Conservation (phyloP, 2,329 filamentous ascomycete genomes). For the Ophiostoma montium region DNA sequence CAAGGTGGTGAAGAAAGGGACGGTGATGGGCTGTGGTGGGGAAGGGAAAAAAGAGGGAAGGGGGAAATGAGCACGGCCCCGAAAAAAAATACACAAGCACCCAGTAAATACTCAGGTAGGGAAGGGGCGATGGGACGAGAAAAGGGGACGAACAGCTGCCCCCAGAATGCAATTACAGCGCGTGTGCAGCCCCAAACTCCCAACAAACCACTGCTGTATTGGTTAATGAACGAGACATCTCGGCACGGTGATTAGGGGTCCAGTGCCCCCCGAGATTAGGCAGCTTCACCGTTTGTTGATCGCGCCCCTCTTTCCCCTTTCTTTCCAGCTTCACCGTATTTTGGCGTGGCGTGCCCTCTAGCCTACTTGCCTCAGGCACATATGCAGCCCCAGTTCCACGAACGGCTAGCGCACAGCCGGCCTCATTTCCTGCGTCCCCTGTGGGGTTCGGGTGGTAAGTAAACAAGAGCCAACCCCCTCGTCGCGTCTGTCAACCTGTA, state of each 20-base stretch:
- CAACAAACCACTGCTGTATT: not conserved
- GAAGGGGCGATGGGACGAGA: not conserved
- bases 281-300: conserved; percentile 3
- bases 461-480: not conserved
- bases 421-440: conserved; percentile 5
- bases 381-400: conserved; percentile 1
- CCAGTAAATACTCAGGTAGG: not conserved
- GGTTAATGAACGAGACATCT: too few species aligned
- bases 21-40: conserved; percentile 5
- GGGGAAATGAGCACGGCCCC: conserved; percentile 9
- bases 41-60: conserved; percentile 8
- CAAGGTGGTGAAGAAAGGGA: not conserved
- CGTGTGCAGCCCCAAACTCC: not conserved
- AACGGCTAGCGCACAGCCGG: conserved; percentile 9
- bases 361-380: conserved; percentile 10
- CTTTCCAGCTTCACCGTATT: not conserved
- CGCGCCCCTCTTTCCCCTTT: conserved; percentile 1
- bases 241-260: not conserved
- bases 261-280: not conserved
- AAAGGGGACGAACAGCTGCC: not conserved
- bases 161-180: not conserved
- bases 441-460: not conserved
- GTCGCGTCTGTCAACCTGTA: conserved; percentile 1
- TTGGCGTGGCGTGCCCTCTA: not conserved
- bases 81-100: conserved; percentile 2